Base-by-base conservation (phyloP, 208 protist genomes). In the Endotrypanum monterogeii region DNA sequence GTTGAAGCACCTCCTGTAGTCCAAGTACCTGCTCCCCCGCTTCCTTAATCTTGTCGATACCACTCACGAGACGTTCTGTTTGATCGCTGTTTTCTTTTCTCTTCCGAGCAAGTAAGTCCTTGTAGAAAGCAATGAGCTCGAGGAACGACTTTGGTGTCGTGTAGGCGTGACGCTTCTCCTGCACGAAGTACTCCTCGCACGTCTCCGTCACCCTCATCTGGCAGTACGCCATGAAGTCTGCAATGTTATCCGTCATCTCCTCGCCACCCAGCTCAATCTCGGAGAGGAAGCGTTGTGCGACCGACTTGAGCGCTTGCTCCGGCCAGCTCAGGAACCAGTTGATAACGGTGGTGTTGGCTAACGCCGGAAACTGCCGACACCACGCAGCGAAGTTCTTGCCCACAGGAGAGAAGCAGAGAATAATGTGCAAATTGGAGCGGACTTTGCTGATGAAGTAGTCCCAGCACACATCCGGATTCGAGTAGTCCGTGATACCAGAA, bases 311-410 rank as follows among this genome's bases (percentile, higher is more conserved):
- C 20, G 98, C 99, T 73, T 99, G 97, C 78, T 99, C 87, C 9
- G 98, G 98, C 99, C 99, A 99, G 72, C 88, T 88, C 71, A 99
- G 95, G 92, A 99, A 99, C 98, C 98, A 99, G 91, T 99, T 98
- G 83, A 99, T 99, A 48, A 98, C 92, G 28, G 98, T 99, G 37
- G 96, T 99, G 84, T 98, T 99, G 39, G 98, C 94, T 16, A 99
- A 80, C n/a, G 98, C 98, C 44, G 99, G 99, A 95, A 99, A 99
- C 87, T 99, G 96, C 54, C 98, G 89, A 77, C 95, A 98, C 89
- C 99, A 98, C 54, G 89, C 68, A 35, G 98, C 92, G 79, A 99
- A 99, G 79, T 98, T 94, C 76, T 99, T 98, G 76, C 98, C 97
- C 57, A 99, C 98, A 7, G 99, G 99, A 30, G 98, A 99, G 89